Conservation (phyloP, 306 rosid species). For the Prosopis cineraria region DNA sequence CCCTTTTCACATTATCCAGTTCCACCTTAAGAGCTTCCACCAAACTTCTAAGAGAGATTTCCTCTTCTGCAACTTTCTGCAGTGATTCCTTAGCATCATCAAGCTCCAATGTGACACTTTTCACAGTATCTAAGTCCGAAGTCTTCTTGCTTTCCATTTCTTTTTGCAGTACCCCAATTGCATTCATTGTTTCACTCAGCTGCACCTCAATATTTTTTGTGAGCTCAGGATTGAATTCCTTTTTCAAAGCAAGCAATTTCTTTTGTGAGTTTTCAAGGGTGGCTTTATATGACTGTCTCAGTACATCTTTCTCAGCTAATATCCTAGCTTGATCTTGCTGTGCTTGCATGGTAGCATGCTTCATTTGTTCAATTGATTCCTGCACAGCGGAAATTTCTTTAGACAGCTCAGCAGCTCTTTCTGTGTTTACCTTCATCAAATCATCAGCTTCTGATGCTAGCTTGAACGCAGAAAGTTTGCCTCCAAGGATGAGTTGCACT, state of each 20-base stretch:
- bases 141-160: conserved; percentile 77
- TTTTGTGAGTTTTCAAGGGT: conserved; percentile 65
- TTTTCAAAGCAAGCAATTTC: conserved; percentile 58
- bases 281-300: conserved; percentile 68
- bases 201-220: conserved; percentile 63
- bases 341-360: conserved; percentile 68
- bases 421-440: conserved; percentile 56
- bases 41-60: conserved; percentile 72
- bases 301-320: conserved; percentile 74
- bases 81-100: conserved; percentile 88
- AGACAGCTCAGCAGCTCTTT: conserved; percentile 67
- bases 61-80: conserved; percentile 88
- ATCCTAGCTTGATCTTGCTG: conserved; percentile 68
- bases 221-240: conserved; percentile 67
- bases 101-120: conserved; percentile 74
- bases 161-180: conserved; percentile 68
- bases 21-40: conserved; percentile 80
- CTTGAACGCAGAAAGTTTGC: conserved; percentile 62
- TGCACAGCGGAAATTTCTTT: conserved; percentile 72
- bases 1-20: conserved; percentile 82
- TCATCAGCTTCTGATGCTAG: conserved; percentile 69
- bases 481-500: conserved; percentile 65
- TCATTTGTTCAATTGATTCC: conserved; percentile 75
- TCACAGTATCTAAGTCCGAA: conserved; percentile 71
- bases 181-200: conserved; percentile 60